A percentile compares a stretch with the other conserved stretches of the same genome.
phyloP scores from a whole-genome alignment of 2,329 filamentous ascomycete species.

The Sclerotinia trifoliorum region DNA sequence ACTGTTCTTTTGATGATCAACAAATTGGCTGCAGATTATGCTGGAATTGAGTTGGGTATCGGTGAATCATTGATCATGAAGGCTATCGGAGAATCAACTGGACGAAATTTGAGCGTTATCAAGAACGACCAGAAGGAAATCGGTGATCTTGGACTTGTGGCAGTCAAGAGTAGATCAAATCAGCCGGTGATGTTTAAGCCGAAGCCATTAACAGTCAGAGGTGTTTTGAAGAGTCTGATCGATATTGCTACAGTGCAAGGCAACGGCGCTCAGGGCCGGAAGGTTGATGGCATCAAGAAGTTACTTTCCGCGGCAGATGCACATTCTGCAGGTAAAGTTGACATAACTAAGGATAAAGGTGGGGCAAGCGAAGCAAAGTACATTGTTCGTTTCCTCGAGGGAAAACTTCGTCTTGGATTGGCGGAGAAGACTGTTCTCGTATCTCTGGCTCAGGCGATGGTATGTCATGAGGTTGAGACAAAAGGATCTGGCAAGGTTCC shows the following conservation, averaged over 20 bases:
- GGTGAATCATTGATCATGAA: slow-evolving; percentile 99
- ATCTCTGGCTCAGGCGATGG: slow-evolving; percentile 83
- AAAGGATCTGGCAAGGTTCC: slow-evolving; percentile 63
- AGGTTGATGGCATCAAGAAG: slow-evolving; percentile 95
- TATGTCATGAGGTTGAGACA: slow-evolving; percentile 74
- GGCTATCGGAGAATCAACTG: slow-evolving; percentile 91
- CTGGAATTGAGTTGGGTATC: slow-evolving; percentile 95
- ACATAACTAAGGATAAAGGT: slow-evolving; percentile 89
- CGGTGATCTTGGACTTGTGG: slow-evolving; percentile 90
- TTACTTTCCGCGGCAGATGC: slow-evolving; percentile 87
- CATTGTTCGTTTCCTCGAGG: slow-evolving; percentile 88
- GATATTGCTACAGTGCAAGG: slow-evolving; percentile 83
- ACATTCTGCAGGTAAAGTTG: slow-evolving; percentile 70
- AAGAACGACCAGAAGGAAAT: slow-evolving; percentile 96
- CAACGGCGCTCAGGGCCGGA: slow-evolving; percentile 82
- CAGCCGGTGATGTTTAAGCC: slow-evolving; percentile 99
- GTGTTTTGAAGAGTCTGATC: slow-evolving; percentile 85
- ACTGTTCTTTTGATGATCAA: slow-evolving; percentile 96
- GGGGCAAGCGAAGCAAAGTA: slow-evolving; percentile 94
- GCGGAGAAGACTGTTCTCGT: slow-evolving; percentile 92
- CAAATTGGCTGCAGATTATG: slow-evolving; percentile 94
- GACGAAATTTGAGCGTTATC: slow-evolving; percentile 82
- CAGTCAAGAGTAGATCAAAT: slow-evolving; percentile 90
- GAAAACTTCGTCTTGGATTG: slow-evolving; percentile 86
- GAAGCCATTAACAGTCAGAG: slow-evolving; percentile 80